phyloP scores from a whole-genome alignment of 441 rosid genomes.

The Adansonia gregorii region DNA sequence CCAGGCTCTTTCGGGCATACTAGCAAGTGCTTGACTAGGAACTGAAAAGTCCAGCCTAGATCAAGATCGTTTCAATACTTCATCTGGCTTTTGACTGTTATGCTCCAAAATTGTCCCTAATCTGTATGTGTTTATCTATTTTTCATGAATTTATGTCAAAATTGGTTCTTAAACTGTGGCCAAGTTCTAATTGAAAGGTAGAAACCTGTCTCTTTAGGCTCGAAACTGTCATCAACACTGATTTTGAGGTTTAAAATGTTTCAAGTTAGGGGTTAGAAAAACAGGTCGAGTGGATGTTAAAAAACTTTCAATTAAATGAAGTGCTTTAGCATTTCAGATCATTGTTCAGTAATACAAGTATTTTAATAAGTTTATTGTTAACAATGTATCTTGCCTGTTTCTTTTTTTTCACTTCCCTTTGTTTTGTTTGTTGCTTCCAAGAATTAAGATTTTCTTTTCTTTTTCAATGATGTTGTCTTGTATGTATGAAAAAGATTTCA shows the following conservation, averaged over 20 bases:
- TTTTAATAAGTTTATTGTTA: neutral
- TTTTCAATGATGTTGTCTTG: conserved; percentile 2
- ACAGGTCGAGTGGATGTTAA: neutral
- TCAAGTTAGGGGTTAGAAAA: neutral
- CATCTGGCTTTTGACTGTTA: neutral
- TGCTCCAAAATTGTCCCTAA: neutral
- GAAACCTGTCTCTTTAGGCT: neutral
- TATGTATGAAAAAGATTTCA: conserved; percentile 31
- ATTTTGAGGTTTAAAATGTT: neutral
- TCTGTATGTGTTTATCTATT: neutral
- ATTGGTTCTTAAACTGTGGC: conserved; percentile 5
- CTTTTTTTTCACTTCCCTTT: neutral
- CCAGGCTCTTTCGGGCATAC: neutral
- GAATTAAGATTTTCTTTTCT: neutral
- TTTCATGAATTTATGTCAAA: neutral
- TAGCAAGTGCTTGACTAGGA: conserved; percentile 1
- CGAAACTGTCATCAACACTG: neutral
- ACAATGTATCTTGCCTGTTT: neutral
- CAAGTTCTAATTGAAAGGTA: neutral
- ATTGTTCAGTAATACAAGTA: neutral
- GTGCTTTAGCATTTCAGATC: neutral
- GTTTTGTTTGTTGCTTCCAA: neutral
- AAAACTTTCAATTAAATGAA: neutral
- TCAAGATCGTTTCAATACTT: neutral
- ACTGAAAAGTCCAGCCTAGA: neutral